Evolutionary conservation across 2,329 filamentous ascomycete species (phyloP).

Genomic region (Nemania serpens): DNA sequence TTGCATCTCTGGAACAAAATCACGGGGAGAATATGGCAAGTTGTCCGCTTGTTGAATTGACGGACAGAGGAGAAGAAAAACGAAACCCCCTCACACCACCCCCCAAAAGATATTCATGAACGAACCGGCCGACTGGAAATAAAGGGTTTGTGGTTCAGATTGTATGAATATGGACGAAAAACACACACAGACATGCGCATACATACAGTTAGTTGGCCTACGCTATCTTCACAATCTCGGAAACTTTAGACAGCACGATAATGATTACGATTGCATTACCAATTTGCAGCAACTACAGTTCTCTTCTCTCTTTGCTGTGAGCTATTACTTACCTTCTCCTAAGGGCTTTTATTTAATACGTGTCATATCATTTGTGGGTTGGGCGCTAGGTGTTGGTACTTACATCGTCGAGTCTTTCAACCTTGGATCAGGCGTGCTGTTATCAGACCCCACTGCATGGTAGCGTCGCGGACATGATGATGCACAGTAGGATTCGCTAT

Average conservation of each 20-base stretch:
- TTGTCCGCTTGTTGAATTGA: background rate
- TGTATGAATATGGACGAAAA: conserved; percentile 1
- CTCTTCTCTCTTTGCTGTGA: background rate
- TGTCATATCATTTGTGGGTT: too few species aligned
- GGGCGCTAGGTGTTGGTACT: too few species aligned
- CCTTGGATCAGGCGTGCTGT: too few species aligned
- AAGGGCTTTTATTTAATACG: background rate
- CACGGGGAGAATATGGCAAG: background rate
- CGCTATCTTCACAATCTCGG: conserved; percentile 5
- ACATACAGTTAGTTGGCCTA: background rate
- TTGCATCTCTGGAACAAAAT: background rate
- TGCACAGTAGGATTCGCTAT: too few species aligned
- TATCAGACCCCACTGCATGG: too few species aligned
- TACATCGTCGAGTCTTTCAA: too few species aligned
- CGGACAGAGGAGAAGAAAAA: background rate
- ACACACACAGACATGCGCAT: background rate
- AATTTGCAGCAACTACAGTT: background rate
- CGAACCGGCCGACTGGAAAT: background rate
- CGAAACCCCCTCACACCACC: too few species aligned
- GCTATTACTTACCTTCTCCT: background rate
- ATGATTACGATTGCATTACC: conserved; percentile 1
- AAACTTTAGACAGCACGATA: background rate
- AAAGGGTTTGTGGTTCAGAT: background rate
- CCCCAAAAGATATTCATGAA: background rate
- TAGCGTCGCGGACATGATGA: too few species aligned